Conservation (phyloP, 306 rosid species). For the Luffa aegyptiaca region DNA sequence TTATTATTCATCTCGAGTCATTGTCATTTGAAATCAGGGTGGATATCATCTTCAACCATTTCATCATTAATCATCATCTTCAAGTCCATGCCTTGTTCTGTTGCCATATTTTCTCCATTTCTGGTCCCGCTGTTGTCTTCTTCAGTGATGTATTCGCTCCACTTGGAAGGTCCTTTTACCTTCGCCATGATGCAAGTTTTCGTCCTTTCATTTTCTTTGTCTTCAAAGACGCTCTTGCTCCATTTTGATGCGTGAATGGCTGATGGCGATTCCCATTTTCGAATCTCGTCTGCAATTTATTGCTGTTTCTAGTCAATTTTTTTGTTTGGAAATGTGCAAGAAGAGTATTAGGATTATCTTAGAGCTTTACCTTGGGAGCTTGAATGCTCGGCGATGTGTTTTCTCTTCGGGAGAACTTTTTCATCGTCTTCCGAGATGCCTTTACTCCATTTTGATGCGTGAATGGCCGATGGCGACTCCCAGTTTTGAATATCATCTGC, state of each 20-base stretch:
- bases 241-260: conserved; percentile 12
- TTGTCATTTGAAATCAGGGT: conserved; percentile 62
- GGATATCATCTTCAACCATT: conserved; percentile 64
- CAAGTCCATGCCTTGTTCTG: conserved; percentile 6
- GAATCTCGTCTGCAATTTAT: conserved; percentile 18
- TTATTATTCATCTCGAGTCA: background rate
- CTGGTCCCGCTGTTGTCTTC: conserved; percentile 14
- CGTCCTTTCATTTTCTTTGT: conserved; percentile 1
- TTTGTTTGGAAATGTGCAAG: background rate
- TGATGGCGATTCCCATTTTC: conserved; percentile 1
- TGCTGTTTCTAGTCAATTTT: background rate
- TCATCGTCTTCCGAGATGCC: background rate
- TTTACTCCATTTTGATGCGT: conserved; percentile 13
- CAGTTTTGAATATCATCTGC: conserved; percentile 22
- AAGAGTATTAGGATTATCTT: background rate
- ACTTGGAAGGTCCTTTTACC: conserved; percentile 37
- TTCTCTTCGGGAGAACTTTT: conserved; percentile 15
- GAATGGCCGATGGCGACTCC: conserved; percentile 5
- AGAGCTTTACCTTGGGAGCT: conserved; percentile 27
- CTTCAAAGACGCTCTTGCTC: background rate
- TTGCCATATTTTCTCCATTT: background rate
- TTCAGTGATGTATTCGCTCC: conserved; percentile 46
- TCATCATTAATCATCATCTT: conserved; percentile 33
- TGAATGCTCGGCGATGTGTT: background rate
- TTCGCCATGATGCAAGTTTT: background rate